phyloP scores from a whole-genome alignment of 2,329 filamentous ascomycete genomes.

The Fusarium sp. region DNA sequence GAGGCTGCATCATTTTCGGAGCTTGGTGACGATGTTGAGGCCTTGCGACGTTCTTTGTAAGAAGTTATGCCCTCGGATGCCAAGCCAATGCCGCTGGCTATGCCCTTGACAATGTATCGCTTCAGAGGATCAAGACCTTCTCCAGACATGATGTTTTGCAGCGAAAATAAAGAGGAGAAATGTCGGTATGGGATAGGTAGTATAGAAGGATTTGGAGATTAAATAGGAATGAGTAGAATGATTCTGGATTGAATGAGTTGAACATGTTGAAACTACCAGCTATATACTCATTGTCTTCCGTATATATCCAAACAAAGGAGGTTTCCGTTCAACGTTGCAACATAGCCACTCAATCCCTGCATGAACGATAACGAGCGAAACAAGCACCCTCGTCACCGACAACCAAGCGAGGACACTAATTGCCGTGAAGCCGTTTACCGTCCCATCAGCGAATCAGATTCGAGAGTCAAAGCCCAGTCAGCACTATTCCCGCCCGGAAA shows the following conservation, averaged over 20 bases:
- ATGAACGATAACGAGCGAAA: background rate
- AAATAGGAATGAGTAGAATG: background rate
- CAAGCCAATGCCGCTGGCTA: constrained; percentile 15
- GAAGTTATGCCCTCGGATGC: constrained; percentile 15
- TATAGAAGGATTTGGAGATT: background rate
- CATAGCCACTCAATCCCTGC: background rate
- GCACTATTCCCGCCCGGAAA: background rate
- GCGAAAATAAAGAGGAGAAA: background rate
- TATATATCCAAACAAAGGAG: background rate
- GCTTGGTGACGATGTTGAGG: background rate
- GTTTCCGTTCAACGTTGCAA: background rate
- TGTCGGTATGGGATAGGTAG: background rate
- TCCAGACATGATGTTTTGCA: constrained; percentile 3
- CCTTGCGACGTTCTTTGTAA: constrained; percentile 13
- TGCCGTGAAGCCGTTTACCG: background rate
- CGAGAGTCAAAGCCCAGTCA: background rate
- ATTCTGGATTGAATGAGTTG: background rate
- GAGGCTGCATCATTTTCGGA: background rate
- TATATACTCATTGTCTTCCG: background rate
- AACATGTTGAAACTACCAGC: background rate
- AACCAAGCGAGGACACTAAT: background rate
- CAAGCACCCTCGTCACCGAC: background rate
- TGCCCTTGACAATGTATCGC: constrained; percentile 13
- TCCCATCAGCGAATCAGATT: background rate
- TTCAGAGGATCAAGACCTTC: constrained; percentile 14